phyloP scores from a whole-genome alignment of 768 basidiomycete species.

The Leccinum subgranulosum region DNA sequence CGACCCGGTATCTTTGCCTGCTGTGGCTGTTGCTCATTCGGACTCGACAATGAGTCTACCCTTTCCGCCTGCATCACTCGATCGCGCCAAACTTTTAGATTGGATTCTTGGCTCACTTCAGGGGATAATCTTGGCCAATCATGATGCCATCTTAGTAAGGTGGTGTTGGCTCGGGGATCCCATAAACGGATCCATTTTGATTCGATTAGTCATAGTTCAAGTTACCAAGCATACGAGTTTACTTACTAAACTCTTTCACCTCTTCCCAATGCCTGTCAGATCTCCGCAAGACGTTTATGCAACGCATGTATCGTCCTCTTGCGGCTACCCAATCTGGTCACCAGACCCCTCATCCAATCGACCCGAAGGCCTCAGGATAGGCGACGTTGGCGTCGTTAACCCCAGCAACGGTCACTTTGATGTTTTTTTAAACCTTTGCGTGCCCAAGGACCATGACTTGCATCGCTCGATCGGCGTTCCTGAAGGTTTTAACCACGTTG shows the following conservation, averaged over 20 bases:
- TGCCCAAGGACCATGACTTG: constrained; percentile 30
- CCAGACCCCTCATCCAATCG: constrained; percentile 32
- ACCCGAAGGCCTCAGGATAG: constrained; percentile 32
- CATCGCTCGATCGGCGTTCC: constrained; percentile 24
- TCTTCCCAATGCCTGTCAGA: constrained; percentile 19
- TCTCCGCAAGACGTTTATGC: constrained; percentile 27
- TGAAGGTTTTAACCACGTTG: constrained; percentile 26
- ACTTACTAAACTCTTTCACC: background rate
- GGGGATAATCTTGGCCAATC: background rate
- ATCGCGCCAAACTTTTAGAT: too few species aligned
- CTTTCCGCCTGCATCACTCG: too few species aligned
- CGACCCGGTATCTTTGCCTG: background rate
- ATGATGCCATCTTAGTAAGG: background rate
- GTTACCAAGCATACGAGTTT: constrained; percentile 2
- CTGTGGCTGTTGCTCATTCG: background rate
- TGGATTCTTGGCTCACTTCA: background rate
- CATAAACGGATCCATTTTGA: background rate
- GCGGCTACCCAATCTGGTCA: constrained; percentile 37
- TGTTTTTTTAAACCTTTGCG: constrained; percentile 38
- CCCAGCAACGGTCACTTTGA: constrained; percentile 34
- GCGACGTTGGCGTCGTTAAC: constrained; percentile 38
- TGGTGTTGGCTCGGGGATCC: background rate
- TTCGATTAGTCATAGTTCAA: background rate
- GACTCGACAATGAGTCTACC: background rate
- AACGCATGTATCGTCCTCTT: constrained; percentile 19